Conservation (phyloP, 768 basidiomycete species). For the Suillus decipiens region DNA sequence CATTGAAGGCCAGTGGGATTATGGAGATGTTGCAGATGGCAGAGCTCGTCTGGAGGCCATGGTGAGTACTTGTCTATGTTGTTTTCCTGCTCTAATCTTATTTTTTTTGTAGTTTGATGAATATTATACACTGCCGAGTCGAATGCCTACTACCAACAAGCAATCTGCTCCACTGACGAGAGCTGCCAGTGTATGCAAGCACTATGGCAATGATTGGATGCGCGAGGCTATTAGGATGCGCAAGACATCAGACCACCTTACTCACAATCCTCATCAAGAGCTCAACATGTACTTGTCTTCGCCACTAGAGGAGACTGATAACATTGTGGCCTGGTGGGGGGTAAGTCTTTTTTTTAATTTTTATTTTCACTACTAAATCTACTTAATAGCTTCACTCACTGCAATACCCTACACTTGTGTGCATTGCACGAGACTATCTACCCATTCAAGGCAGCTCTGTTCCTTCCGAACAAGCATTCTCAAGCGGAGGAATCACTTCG, state of each 20-base stretch:
- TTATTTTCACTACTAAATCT: background rate
- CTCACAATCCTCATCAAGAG: background rate
- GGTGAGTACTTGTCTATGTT: background rate
- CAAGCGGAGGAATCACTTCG: no score
- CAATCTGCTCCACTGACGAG: background rate
- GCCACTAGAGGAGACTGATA: background rate
- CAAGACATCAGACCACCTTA: background rate
- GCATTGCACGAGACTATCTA: background rate
- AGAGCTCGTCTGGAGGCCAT: background rate
- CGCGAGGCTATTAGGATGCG: background rate
- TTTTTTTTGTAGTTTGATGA: background rate
- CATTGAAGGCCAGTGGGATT: background rate
- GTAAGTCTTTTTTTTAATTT: background rate
- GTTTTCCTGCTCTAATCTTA: background rate
- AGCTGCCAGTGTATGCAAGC: background rate
- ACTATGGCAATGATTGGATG: background rate
- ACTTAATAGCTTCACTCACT: background rate
- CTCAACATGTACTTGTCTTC: conserved; percentile 1
- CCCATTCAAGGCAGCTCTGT: no score
- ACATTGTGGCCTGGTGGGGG: background rate
- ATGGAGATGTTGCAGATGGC: background rate
- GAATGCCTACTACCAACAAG: background rate
- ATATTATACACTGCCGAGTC: background rate
- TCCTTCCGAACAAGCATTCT: no score
- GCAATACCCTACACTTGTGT: background rate